These are phyloP conservation scores for Stagonosporopsis vannaccii DNA, from an alignment of 2,329 filamentous ascomycete species.

Conservation along the genomic window DNA sequence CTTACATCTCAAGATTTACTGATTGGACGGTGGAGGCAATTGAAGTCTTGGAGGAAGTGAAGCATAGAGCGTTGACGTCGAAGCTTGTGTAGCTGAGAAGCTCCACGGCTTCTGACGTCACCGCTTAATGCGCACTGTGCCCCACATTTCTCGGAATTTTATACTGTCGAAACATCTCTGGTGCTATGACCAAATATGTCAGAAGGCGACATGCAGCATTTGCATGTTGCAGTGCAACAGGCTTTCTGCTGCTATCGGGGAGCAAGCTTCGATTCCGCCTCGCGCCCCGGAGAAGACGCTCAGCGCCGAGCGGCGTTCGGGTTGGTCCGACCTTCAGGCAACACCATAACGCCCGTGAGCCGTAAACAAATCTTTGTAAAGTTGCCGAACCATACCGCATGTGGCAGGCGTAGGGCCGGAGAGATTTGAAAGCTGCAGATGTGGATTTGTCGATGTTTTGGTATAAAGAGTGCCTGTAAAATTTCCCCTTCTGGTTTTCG, in stretches of 20 bases:
- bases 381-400: neutral
- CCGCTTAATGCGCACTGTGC: neutral
- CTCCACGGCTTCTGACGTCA: slow-evolving; percentile 19
- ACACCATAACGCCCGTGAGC: neutral
- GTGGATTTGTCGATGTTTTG: neutral
- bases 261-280: slow-evolving; percentile 1
- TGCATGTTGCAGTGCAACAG: neutral
- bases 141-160: neutral
- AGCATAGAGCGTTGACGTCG: slow-evolving; percentile 10
- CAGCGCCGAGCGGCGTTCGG: neutral
- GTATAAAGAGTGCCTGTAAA: neutral
- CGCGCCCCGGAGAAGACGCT: neutral
- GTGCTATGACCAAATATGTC: too few relatives aligned
- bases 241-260: neutral
- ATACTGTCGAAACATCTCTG: too few relatives aligned
- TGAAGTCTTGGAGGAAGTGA: neutral
- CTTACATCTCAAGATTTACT: neutral
- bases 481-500: too few relatives aligned
- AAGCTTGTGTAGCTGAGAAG: slow-evolving; percentile 13
- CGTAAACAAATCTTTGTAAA: neutral
- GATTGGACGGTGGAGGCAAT: slow-evolving; percentile 2
- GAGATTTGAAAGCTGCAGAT: too few relatives aligned
- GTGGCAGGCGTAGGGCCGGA: neutral
- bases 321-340: slow-evolving; percentile 2
- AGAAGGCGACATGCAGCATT: too few relatives aligned